Evolutionary conservation across 495 filamentous ascomycete species (phyloP).

Genomic region (Daldinia caldariorum): DNA sequence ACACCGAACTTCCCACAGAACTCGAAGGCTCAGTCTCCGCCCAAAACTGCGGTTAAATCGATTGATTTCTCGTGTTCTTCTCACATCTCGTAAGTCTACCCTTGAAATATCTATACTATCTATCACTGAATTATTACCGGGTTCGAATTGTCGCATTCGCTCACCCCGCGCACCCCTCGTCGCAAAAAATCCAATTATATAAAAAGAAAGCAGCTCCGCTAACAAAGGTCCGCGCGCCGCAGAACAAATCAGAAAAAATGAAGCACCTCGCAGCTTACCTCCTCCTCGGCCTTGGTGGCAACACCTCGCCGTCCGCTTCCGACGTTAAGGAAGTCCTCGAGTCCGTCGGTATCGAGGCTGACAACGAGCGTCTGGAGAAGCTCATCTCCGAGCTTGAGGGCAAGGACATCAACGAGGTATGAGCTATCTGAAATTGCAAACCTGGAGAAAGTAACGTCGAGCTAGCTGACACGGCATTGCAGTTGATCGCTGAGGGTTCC

Average conservation of each 20-base stretch:
- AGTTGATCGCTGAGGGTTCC: slow-evolving; percentile 93
- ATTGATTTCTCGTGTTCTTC: slow-evolving; percentile 67
- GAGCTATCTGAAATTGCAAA: slow-evolving; percentile 34
- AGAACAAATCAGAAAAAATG: slow-evolving; percentile 73
- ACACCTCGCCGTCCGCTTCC: slow-evolving; percentile 82
- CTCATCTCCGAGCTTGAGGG: slow-evolving; percentile 92
- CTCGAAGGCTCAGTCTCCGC: slow-evolving; percentile 68
- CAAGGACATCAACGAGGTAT: slow-evolving; percentile 97
- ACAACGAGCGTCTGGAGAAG: slow-evolving; percentile 82
- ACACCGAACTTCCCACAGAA: slow-evolving; percentile 53
- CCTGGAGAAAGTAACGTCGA: slow-evolving; percentile 29
- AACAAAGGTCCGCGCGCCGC: slow-evolving; percentile 27
- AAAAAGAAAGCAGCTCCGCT: slow-evolving; percentile 12
- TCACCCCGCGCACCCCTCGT: slow-evolving; percentile 14
- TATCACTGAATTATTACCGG: neutral
- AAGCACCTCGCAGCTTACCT: slow-evolving; percentile 99
- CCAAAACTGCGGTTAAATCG: slow-evolving; percentile 64
- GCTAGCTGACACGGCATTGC: slow-evolving; percentile 36
- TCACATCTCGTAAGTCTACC: slow-evolving; percentile 41
- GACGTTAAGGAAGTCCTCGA: slow-evolving; percentile 93
- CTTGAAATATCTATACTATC: slow-evolving; percentile 4
- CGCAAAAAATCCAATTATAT: slow-evolving; percentile 29
- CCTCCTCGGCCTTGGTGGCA: slow-evolving; percentile 92
- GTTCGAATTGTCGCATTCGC: no score
- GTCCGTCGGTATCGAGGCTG: slow-evolving; percentile 95